phyloP scores from a whole-genome alignment of 352 stramenopile genomes.

The Phytophthora colocasiae region DNA sequence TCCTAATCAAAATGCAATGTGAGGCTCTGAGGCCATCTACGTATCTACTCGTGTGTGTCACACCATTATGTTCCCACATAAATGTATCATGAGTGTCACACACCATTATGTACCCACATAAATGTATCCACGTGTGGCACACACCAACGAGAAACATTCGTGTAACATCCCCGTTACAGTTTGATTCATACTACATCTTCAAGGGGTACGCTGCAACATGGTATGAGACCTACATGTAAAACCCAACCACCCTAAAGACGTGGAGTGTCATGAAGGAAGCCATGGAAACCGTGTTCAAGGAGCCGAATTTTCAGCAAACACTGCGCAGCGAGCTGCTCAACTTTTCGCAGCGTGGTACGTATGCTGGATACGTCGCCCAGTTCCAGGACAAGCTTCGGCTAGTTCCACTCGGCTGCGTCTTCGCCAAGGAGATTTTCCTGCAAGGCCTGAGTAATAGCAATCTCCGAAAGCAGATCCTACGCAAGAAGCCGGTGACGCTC shows the following conservation, averaged over 20 bases:
- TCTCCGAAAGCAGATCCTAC: not conserved
- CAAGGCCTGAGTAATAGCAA: not conserved
- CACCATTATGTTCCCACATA: no score
- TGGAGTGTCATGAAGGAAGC: not conserved
- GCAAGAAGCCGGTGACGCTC: not conserved
- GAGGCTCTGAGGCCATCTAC: no score
- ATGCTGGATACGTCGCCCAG: not conserved
- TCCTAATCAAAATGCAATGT: no score
- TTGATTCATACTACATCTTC: no score
- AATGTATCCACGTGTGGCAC: no score
- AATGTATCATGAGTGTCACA: no score
- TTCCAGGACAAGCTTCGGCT: not conserved
- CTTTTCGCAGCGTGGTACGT: not conserved
- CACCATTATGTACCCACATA: no score
- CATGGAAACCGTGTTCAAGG: slow-evolving; percentile 1
- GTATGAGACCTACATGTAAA: not conserved
- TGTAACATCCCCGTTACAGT: no score
- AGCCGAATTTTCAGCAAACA: not conserved
- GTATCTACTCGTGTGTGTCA: no score
- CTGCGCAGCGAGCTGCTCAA: not conserved
- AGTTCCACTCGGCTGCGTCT: not conserved
- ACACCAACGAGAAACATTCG: no score
- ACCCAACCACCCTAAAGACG: not conserved
- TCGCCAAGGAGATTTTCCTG: not conserved
- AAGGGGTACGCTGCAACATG: no score